Evolutionary conservation across 805 yeast species (phyloP).

Genomic region (Cyberlindnera mrakii): DNA sequence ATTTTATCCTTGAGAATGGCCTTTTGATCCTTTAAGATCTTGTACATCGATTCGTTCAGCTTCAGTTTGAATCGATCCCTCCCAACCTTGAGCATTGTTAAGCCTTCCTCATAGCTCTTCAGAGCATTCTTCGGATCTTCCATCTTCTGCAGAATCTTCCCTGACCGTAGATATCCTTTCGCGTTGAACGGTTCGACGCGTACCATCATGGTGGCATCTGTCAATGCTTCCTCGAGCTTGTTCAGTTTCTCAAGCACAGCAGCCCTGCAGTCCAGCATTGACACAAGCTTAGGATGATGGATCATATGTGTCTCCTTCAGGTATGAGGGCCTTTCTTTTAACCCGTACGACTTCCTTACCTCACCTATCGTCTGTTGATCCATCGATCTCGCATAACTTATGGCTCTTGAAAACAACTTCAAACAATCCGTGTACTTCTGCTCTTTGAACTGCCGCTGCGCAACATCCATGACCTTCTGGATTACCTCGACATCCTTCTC

Average conservation of each 20-base stretch:
- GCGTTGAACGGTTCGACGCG: slow-evolving; percentile 21
- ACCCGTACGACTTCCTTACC: slow-evolving; percentile 10
- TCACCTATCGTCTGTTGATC: slow-evolving; percentile 7
- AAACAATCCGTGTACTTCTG: slow-evolving; percentile 12
- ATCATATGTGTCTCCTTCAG: slow-evolving; percentile 1
- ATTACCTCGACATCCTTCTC: slow-evolving; percentile 3
- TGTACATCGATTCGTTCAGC: slow-evolving; percentile 8
- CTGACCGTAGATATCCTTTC: slow-evolving; percentile 19
- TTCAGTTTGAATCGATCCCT: slow-evolving; percentile 7
- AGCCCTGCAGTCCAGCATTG: slow-evolving; percentile 21
- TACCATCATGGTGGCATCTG: slow-evolving; percentile 14
- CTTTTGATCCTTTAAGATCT: slow-evolving; percentile 7
- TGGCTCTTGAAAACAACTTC: slow-evolving; percentile 13
- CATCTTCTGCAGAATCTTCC: slow-evolving; percentile 8
- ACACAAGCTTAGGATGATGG: slow-evolving; percentile 19
- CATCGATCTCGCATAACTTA: slow-evolving; percentile 14
- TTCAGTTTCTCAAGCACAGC: slow-evolving; percentile 16
- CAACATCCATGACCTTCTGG: slow-evolving; percentile 10
- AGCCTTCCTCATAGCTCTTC: slow-evolving; percentile 6
- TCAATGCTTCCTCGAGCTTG: slow-evolving; percentile 9
- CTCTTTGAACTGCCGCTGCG: slow-evolving; percentile 11
- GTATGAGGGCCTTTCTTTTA: slow-evolving; percentile 15
- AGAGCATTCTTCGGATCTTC: slow-evolving; percentile 6
- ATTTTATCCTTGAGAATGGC: neutral
- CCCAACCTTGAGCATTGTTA: slow-evolving; percentile 11